Evolutionary conservation across 352 stramenopile genomes (phyloP).

Genomic region (Phytophthora podocarpi): DNA sequence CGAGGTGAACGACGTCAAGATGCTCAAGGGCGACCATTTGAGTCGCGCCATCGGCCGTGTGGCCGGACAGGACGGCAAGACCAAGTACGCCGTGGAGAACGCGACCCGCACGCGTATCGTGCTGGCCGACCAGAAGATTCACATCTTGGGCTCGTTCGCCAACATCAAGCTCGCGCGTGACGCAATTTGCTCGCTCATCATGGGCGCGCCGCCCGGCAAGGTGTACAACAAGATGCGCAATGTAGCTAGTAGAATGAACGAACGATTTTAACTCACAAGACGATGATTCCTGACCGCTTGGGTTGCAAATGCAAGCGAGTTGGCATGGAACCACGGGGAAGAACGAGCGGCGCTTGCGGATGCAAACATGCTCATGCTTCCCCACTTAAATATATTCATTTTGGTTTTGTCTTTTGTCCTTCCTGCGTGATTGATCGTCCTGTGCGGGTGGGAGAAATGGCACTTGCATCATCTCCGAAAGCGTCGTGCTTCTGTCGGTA

Average conservation of each 20-base stretch:
- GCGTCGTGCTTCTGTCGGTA: neutral
- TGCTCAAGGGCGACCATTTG: constrained; percentile 98
- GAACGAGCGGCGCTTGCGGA: neutral
- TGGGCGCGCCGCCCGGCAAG: constrained; percentile 98
- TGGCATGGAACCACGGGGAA: constrained; percentile 21
- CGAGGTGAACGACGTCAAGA: constrained; percentile 97
- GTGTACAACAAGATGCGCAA: constrained; percentile 99
- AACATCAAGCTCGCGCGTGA: constrained; percentile 99
- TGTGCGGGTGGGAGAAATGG: neutral
- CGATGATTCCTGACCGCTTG: neutral
- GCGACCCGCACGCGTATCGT: constrained; percentile 99
- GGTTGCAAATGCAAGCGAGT: constrained; percentile 2
- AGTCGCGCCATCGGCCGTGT: constrained; percentile 98
- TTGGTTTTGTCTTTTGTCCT: constrained; percentile 29
- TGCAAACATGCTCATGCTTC: neutral
- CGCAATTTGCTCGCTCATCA: constrained; percentile 90
- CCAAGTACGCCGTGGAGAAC: constrained; percentile 99
- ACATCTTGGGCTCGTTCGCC: constrained; percentile 98
- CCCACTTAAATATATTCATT: constrained; percentile 71
- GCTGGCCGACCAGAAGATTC: constrained; percentile 97
- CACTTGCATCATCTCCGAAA: neutral
- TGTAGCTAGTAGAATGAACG: constrained; percentile 98
- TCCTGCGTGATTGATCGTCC: neutral
- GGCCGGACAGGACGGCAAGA: constrained; percentile 99
- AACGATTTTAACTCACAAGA: constrained; percentile 88